Percentiles rank a stretch among this genome's conserved stretches.
Evolutionary conservation across 2,329 filamentous ascomycete genomes (phyloP).

Genomic region (Dactylellina sp.): DNA sequence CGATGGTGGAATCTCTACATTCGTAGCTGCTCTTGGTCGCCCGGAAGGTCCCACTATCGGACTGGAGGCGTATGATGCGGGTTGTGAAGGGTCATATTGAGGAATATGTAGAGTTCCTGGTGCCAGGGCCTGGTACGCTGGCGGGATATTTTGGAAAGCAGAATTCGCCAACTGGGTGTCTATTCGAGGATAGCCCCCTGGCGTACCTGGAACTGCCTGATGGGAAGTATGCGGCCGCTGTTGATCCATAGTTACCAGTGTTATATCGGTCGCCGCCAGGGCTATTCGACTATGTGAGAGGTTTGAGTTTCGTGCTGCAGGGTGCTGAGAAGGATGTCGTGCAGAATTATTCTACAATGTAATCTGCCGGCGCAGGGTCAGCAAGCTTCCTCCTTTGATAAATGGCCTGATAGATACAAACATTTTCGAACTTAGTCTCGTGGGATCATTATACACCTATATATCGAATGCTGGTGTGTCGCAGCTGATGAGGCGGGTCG

Average conservation of each 20-base stretch:
- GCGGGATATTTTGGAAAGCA: slow-evolving; percentile 48
- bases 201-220: slow-evolving; percentile 49
- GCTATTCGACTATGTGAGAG: background rate
- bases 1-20: slow-evolving; percentile 51
- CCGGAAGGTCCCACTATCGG: slow-evolving; percentile 45
- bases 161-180: slow-evolving; percentile 47
- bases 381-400: slow-evolving; percentile 32
- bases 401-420: slow-evolving; percentile 27
- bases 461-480: background rate
- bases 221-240: slow-evolving; percentile 54
- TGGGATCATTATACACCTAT: slow-evolving; percentile 1
- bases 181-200: slow-evolving; percentile 53
- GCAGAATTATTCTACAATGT: slow-evolving; percentile 26
- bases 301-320: background rate
- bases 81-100: slow-evolving; percentile 55
- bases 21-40: slow-evolving; percentile 52
- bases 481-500: background rate
- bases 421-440: slow-evolving; percentile 20
- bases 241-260: slow-evolving; percentile 46
- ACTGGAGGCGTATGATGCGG: slow-evolving; percentile 55
- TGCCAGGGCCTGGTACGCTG: slow-evolving; percentile 34
- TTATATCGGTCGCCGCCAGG: slow-evolving; percentile 5
- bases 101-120: slow-evolving; percentile 46
- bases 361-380: slow-evolving; percentile 52
- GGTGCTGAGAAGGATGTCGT: background rate